A percentile compares a stretch with the other conserved stretches of the same genome.
Conservation (phyloP, 441 rosid species). For the Gossypium trilobum region DNA sequence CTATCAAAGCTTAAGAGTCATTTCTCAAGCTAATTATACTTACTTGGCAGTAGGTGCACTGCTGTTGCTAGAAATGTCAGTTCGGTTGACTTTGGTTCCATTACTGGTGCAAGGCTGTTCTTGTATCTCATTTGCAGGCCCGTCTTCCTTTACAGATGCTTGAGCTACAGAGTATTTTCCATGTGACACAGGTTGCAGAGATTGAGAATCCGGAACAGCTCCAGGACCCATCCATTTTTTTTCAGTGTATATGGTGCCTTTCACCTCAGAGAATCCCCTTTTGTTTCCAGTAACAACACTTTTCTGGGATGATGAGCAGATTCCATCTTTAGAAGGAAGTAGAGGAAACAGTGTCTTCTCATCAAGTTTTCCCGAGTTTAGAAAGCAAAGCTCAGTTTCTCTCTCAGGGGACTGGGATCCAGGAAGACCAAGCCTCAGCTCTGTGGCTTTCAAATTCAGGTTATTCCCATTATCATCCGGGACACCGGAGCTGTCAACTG, state of each 20-base stretch:
- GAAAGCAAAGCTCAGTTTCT: constrained; percentile 34
- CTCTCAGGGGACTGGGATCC: constrained; percentile 65
- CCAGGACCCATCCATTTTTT: constrained; percentile 65
- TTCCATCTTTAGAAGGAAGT: constrained; percentile 51
- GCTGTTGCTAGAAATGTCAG: constrained; percentile 30
- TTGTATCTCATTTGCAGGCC: constrained; percentile 26
- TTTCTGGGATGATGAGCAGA: constrained; percentile 38
- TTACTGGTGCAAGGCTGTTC: constrained; percentile 33
- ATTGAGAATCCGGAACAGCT: constrained; percentile 32
- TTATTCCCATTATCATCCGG: constrained; percentile 34
- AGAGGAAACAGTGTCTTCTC: constrained; percentile 71
- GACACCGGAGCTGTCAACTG: constrained; percentile 45
- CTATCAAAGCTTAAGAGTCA: background rate
- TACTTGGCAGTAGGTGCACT: constrained; percentile 71
- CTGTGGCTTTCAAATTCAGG: constrained; percentile 73
- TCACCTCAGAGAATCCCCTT: constrained; percentile 68
- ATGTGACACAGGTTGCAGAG: constrained; percentile 35
- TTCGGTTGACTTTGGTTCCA: constrained; percentile 25
- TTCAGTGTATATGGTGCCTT: constrained; percentile 39
- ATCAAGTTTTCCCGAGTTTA: constrained; percentile 42
- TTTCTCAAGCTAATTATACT: constrained; percentile 19
- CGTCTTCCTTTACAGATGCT: constrained; percentile 35
- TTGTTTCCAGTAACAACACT: constrained; percentile 60
- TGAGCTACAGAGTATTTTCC: constrained; percentile 37
- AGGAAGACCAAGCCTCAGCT: constrained; percentile 82